Evolutionary conservation across 2,329 filamentous ascomycete species (phyloP), one percentile per base, ranked within the genome.

Genomic region (Diplodia corticola): DNA sequence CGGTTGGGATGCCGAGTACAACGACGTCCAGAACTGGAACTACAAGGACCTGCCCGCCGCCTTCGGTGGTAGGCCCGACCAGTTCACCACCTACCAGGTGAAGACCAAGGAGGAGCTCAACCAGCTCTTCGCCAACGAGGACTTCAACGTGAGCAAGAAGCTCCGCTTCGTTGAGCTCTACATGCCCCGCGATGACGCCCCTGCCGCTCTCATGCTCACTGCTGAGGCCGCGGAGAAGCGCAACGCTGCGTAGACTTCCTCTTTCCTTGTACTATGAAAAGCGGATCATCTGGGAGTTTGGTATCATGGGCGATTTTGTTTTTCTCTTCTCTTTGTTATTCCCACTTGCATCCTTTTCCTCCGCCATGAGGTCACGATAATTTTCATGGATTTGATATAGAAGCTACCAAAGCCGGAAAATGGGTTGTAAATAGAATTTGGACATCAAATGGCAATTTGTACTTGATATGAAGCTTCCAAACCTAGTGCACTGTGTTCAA

Each of bases 171-270:
- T 96, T 49, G 92, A 96, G 81, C 73, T 96, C 59, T 89, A 91
- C 73, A 92, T 96, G 86, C 88, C 88, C 10, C 89, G 86, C 78
- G 85, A 92, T 68, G 92, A 96, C 78, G 91, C 91, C 13, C 92
- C 92, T 0, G 81, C 83, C 55, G 86, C 87, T 5, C 77, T 96
- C 71, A 86, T 89, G 72, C 78, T 88, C 73, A 92, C 90, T 24
- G 89, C 91, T 0, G 84, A 90, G 76, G 88, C 89, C 5, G 88
- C 88, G 53, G 91, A 90, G 5, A 87, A 80, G 79, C 87, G 83
- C 60, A 94, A 93, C 75, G 82, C 85, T 17, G 40, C 46, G 6
- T 60, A 65, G 28, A 37, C 40, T 46, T 33, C 5, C 6, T 49
- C 9, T n/a, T 48, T 49, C 26, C 26, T 57, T 54, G n/a, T 64